Evolutionary conservation across 139 green algal genomes (phyloP), one percentile per base, ranked within the genome.

Genomic region (Closterium sp.): DNA sequence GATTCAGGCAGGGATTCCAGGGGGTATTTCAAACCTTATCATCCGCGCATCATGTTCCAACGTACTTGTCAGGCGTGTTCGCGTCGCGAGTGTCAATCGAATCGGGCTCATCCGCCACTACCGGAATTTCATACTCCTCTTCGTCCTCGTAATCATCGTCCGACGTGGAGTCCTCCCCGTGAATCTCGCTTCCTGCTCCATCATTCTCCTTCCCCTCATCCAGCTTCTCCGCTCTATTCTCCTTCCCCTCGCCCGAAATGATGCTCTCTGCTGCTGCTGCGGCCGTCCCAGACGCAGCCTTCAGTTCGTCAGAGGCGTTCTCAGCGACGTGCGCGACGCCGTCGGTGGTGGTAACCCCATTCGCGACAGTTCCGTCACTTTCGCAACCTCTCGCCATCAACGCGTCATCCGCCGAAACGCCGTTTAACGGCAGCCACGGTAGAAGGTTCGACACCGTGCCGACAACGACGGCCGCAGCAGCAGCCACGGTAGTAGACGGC

Each of bases 61-160:
- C 50, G 50, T 73, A 73, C 50, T 73, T 73, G 50, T 93, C 90
- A 13, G 90, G 90, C 21, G 90, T 93, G 90, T 73, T 73, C 9
- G 86, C 90, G 32, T 93, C 90, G 22, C 90, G 32, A 13, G 29
- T 17, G 86, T 93, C 90, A 31, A 93, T 34, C 2, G 11, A 22
- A 85, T 38, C 27, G 11, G 32, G 21, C 30, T 91, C 32, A 38
- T 86, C 89, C 13, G 31, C 32, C 21, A 28, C 30, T 45, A 85
- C 30, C 84, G 73, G 30, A 38, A n/a, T 28, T 13, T 85, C 24
- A 17, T 91, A 88, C 22, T 86, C 28, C 22, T 86, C 30, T 29
- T 91, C 38, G 0, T 91, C 89, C 28, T 91, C 24, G 30, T 91
- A 88, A 4, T 86, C 28, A 4, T 86, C 30, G 1, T 91, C 38